Conservation (phyloP, 1,284 basidiomycete genomes). For the Ceratorhiza oryzae-sativae region DNA sequence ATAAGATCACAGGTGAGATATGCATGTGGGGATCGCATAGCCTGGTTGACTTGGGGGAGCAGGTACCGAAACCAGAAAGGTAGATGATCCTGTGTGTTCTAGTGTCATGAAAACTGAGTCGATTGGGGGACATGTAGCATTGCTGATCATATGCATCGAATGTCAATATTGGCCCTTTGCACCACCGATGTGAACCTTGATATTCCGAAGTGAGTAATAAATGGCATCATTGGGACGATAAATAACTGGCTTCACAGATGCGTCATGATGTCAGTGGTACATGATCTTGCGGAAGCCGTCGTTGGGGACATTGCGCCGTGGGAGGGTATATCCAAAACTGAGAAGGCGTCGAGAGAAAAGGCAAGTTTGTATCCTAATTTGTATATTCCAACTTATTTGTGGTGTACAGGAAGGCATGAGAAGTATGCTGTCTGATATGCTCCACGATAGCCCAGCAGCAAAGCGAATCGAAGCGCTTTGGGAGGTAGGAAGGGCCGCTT, state of each 20-base stretch:
- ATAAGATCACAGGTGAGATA: constrained; percentile 74
- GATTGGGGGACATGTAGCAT: constrained; percentile 66
- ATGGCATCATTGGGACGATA: neutral
- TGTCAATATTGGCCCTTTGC: constrained; percentile 91
- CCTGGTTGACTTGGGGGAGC: neutral
- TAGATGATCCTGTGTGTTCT: constrained; percentile 47
- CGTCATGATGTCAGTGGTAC: constrained; percentile 88
- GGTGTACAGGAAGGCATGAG: constrained; percentile 81
- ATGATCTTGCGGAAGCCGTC: constrained; percentile 96
- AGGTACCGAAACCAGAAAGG: constrained; percentile 86
- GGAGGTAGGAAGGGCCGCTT: constrained; percentile 61
- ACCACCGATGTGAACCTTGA: constrained; percentile 74
- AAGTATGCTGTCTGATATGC: constrained; percentile 87
- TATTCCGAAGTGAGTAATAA: constrained; percentile 65
- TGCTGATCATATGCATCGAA: constrained; percentile 97
- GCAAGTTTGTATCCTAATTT: constrained; percentile 52
- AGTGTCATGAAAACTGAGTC: neutral
- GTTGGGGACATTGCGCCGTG: constrained; percentile 95
- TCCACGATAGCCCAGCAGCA: constrained; percentile 81
- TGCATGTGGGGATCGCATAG: constrained; percentile 4
- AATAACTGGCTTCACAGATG: constrained; percentile 62
- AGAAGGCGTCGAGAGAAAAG: constrained; percentile 80
- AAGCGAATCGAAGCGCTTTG: constrained; percentile 80
- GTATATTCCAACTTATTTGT: neutral
- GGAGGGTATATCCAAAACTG: constrained; percentile 82